Percentiles rank a stretch among this genome's conserved stretches.
phyloP scores from a whole-genome alignment of 345 rosid genomes.

The Bruguiera parviflora region DNA sequence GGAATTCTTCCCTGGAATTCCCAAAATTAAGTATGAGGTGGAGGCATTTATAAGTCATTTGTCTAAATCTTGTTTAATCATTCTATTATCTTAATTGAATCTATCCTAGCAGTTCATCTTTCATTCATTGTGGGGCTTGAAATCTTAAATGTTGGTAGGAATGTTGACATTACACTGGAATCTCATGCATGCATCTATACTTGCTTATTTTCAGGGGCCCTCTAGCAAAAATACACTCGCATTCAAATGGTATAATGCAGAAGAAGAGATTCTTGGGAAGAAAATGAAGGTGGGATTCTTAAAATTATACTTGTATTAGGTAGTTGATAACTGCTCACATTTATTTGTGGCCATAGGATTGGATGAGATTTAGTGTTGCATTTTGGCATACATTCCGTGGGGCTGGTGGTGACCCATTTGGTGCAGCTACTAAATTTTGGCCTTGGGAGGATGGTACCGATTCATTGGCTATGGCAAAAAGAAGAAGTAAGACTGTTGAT shows the following conservation, averaged over 20 bases:
- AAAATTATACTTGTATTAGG: neutral
- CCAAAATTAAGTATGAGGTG: constrained; percentile 83
- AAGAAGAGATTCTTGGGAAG: constrained; percentile 90
- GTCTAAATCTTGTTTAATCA: neutral
- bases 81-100: neutral
- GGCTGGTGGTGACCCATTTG: constrained; percentile 85
- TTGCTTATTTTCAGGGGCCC: constrained; percentile 55
- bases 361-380: constrained; percentile 97
- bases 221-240: constrained; percentile 69
- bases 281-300: constrained; percentile 73
- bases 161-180: neutral
- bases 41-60: neutral
- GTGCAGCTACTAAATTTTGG: constrained; percentile 82
- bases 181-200: neutral
- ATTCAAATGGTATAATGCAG: constrained; percentile 84
- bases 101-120: neutral
- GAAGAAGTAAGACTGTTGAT: constrained; percentile 69
- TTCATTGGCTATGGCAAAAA: constrained; percentile 88
- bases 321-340: constrained; percentile 11
- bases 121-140: neutral
- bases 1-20: constrained; percentile 82
- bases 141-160: neutral
- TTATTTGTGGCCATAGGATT: constrained; percentile 47
- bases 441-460: constrained; percentile 99
- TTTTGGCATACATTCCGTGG: constrained; percentile 99